Evolutionary conservation across 2,329 filamentous ascomycete species (phyloP), one percentile per base, ranked within the genome.

Genomic region (Zasmidium cellare): DNA sequence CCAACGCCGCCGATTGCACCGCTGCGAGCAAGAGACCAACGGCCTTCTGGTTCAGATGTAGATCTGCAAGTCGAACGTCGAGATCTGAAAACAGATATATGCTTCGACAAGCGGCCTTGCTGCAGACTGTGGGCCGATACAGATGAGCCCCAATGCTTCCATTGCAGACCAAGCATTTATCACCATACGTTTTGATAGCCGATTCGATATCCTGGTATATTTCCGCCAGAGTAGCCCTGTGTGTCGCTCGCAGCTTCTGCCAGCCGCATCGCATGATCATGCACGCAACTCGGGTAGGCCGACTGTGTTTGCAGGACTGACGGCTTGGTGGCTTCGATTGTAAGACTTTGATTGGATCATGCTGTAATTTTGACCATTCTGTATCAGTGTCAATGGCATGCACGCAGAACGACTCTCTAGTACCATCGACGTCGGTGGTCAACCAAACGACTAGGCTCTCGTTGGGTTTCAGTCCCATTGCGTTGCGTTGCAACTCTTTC

Each of bases 381-480:
- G 48, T 56, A n/a, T 51, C n/a, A 2, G 48, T 3, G 19, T 56
- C 54, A 11, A 51, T 23, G 7, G 23, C n/a, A 20, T 56, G 54
- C 14, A 51, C 47, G 38, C 54, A 56, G 35, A 56, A 56, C 9
- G 54, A 51, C 23, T 51, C 38, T 19, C 54, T n/a, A 1, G 20
- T 25, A 2, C 47, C 48, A 20, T 44, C 31, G 3, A 3, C 20
- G 9, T 14, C n/a, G 12, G n/a, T 31, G 1, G 54, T 35, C 3
- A 47, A 9, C 9, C 48, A 25, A 14, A 56, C 54, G 20, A 56
- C 20, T 9, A 56, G 16, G 24, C 38, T 56, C 25, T 56, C 48
- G 12, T 22, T 38, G 5, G 2, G 2, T 22, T 12, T 51, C 9
- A 56, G 16, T 2, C 54, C 54, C 47, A 46, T 46, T 19, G 54